These are phyloP conservation scores for Ceratobasidium sp. DNA, from an alignment of 1,284 basidiomycete genomes.

Conservation along the genomic window DNA sequence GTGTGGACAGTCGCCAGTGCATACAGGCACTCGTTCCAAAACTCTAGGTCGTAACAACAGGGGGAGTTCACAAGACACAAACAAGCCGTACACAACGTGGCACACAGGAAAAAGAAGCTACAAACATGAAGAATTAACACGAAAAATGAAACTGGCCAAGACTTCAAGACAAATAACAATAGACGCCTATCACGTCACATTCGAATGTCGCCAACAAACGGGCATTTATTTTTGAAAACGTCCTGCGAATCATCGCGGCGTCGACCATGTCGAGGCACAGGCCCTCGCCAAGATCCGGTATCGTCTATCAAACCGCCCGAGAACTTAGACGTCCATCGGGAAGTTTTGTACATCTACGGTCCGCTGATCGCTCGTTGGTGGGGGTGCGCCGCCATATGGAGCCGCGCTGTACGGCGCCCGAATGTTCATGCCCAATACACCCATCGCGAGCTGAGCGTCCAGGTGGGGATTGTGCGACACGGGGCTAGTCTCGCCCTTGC, in stretches of 20 bases:
- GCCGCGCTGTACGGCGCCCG: slow-evolving; percentile 17
- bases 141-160: background rate
- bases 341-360: slow-evolving; percentile 36
- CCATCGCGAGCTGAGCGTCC: slow-evolving; percentile 35
- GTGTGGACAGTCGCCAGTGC: background rate
- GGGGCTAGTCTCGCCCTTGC: slow-evolving; percentile 17
- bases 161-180: background rate
- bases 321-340: slow-evolving; percentile 29
- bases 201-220: background rate
- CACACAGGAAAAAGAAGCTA: background rate
- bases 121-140: background rate
- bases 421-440: slow-evolving; percentile 26
- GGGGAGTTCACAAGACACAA: background rate
- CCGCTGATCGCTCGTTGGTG: slow-evolving; percentile 12
- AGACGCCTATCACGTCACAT: background rate
- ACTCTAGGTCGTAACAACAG: background rate
- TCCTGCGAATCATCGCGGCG: background rate
- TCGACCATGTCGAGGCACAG: background rate
- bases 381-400: background rate
- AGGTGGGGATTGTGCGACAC: slow-evolving; percentile 13
- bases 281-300: background rate
- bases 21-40: background rate
- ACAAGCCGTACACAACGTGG: background rate
- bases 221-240: background rate
- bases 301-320: too few relatives aligned